Evolutionary conservation across 148 eudicot genomes (phyloP), one percentile per base, ranked within the genome.

Genomic region (Silene conica): DNA sequence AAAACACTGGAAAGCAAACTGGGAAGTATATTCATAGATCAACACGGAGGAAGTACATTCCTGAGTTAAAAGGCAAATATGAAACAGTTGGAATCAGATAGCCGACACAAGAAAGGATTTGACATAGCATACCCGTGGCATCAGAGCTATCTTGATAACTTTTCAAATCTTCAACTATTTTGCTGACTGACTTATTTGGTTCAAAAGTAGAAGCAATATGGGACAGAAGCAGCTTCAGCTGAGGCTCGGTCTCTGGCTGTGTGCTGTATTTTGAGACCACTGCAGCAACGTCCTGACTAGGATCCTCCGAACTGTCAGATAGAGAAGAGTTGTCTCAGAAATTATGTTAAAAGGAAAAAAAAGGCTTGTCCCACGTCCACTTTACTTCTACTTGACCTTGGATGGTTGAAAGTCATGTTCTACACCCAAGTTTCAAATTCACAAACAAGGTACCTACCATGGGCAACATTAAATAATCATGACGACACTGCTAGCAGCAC

Each of bases 121-220:
- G 52, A 38, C 52, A 54, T 67, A 41, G 71, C 74, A 77, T 78
- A 91, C 97, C 93, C 46, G 74, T 71, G 76, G 79, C 48, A 83
- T 77, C 92, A 34, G 85, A 84, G 78, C 89, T 89, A 70, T 67
- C 85, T 77, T 85, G 85, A 72, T 85, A 88, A 63, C 74, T 83
- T 80, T 88, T 86, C 73, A 93, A 86, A 65, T 87, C 92, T 64
- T 85, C 79, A 58, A 88, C 77, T 63, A 83, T 85, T 75, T 86
- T 87, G 71, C 74, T 75, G 67, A 93, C 77, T 57, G 96, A 82
- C 80, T 86, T 90, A 23, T 82, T 82, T 73, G 86, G 83, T 72
- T 80, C 80, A 76, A 93, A 93, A 45, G 91, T 74, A 34, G 97
- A 89, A 72, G 81, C 69, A 77, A 93, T 91, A 54, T 87, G 86